Percentiles rank a stretch among this genome's conserved stretches.
phyloP scores from a whole-genome alignment of 208 protist species.

The Herpetomonas samuelpessoai region DNA sequence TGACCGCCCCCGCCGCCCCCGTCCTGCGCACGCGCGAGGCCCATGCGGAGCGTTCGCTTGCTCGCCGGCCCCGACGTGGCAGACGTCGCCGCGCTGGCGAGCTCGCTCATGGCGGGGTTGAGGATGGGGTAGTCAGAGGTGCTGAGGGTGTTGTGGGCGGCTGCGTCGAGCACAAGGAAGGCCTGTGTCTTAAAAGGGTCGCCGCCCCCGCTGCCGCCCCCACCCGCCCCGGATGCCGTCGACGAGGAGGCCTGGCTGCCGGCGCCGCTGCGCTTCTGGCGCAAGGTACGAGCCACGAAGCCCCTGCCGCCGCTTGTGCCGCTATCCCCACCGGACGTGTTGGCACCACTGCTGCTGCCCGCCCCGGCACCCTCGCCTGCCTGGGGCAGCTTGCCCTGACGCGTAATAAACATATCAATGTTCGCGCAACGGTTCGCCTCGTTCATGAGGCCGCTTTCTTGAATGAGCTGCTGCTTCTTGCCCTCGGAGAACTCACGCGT shows the following conservation, averaged over 20 bases:
- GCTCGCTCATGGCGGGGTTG: slow-evolving; percentile 13
- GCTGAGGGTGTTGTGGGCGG: slow-evolving; percentile 43
- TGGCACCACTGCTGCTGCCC: slow-evolving; percentile 10
- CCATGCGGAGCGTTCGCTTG: slow-evolving; percentile 5
- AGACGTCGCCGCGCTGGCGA: slow-evolving; percentile 3
- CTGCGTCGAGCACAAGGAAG: slow-evolving; percentile 56
- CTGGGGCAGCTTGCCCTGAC: slow-evolving; percentile 32
- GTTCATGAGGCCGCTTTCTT: slow-evolving; percentile 41
- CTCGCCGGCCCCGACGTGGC: background rate
- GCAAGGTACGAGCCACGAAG: slow-evolving; percentile 4
- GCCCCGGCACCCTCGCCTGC: slow-evolving; percentile 10
- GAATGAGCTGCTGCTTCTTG: slow-evolving; percentile 60
- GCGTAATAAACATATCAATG: slow-evolving; percentile 36
- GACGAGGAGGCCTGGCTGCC: slow-evolving; percentile 1
- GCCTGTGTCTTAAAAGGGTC: slow-evolving; percentile 55
- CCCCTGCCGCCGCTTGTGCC: slow-evolving; percentile 2
- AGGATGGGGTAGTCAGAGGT: slow-evolving; percentile 58
- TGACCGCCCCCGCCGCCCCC: background rate
- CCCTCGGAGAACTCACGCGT: slow-evolving; percentile 59
- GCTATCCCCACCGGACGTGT: background rate
- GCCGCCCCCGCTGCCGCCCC: slow-evolving; percentile 5
- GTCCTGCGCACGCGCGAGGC: background rate
- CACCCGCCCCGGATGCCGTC: slow-evolving; percentile 3
- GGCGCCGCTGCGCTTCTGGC: slow-evolving; percentile 1
- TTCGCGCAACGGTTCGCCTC: slow-evolving; percentile 34